Evolutionary conservation across 441 rosid genomes (phyloP), one percentile per base, ranked within the genome.

Genomic region (Euphorbia corollata): DNA sequence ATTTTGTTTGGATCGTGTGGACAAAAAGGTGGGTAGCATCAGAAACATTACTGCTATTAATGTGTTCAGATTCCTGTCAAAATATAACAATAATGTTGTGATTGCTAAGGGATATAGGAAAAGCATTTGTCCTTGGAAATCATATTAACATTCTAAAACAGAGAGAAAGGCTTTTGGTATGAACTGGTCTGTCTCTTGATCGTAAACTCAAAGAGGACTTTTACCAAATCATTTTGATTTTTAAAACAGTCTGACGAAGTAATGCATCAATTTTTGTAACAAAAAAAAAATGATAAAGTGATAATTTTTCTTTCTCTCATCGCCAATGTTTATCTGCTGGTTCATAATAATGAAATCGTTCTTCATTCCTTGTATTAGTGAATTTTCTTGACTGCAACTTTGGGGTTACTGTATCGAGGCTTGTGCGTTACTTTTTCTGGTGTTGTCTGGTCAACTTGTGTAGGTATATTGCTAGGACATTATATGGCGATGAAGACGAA

Each of bases 391-490:
- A 30, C 61, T 43, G 23, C 54, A 27, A 51, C 41, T 47, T 61
- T 41, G 13, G 36, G 6, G 36, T 32, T 32, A 6, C n/a, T 47
- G 20, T 71, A 23, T 13, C 13, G 39, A 12, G 18, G 62, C 62
- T 38, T 74, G 65, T 16, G 54, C 15, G 1, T 59, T 50, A 50
- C 20, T 8, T 23, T 34, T 45, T 12, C 3, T 64, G 6, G 15
- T 63, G 64, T 32, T 48, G 59, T 55, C 67, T 55, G n/a, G 61
- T 68, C 69, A 75, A 75, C 62, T 69, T 67, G 8, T 64, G 68
- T 79, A 91, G 97, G 79, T 95, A 90, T 77, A 79, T 92, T 82
- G 96, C 97, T 30, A 90, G 84, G 84, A 87, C 83, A 2, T 78
- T 90, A 66, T 87, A 85, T 61, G 96, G 94, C 68, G 95, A 85